Evolutionary conservation across 2,329 filamentous ascomycete genomes (phyloP).

Genomic region (Zasmidium angulare): DNA sequence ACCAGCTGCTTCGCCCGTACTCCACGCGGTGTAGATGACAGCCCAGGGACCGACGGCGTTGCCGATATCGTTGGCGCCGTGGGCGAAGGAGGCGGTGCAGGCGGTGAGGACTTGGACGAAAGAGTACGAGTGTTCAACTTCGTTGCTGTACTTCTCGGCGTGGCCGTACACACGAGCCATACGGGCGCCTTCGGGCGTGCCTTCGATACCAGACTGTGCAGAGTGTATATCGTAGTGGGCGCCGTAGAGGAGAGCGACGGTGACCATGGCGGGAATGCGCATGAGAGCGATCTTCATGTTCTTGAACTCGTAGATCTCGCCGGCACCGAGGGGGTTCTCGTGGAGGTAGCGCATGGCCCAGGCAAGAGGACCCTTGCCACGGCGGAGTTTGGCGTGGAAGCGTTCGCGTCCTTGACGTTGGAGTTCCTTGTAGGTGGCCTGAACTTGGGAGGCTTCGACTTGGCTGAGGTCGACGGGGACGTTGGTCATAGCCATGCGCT

Average conservation of each 20-base stretch:
- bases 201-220: constrained; percentile 67
- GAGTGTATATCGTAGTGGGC: constrained; percentile 80
- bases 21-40: constrained; percentile 62
- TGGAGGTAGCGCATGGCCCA: constrained; percentile 80
- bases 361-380: constrained; percentile 66
- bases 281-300: constrained; percentile 62
- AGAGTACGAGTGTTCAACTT: constrained; percentile 63
- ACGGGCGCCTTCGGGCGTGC: constrained; percentile 72
- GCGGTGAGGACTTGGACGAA: constrained; percentile 67
- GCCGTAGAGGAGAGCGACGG: constrained; percentile 68
- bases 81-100: constrained; percentile 71
- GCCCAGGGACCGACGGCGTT: constrained; percentile 65
- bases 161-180: constrained; percentile 60
- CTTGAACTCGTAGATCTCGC: constrained; percentile 70
- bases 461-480: constrained; percentile 15
- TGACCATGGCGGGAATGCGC: constrained; percentile 67
- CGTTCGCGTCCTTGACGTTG: constrained; percentile 56
- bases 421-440: constrained; percentile 59
- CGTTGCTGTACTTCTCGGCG: constrained; percentile 62
- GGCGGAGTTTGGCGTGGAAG: constrained; percentile 63
- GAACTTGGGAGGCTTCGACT: not conserved
- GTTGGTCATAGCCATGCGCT: constrained; percentile 42
- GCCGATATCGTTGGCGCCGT: constrained; percentile 67
- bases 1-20: constrained; percentile 46
- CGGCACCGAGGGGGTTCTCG: constrained; percentile 70